Evolutionary conservation across 2,329 filamentous ascomycete species (phyloP).

Genomic region (Apiospora rasikravindrae): DNA sequence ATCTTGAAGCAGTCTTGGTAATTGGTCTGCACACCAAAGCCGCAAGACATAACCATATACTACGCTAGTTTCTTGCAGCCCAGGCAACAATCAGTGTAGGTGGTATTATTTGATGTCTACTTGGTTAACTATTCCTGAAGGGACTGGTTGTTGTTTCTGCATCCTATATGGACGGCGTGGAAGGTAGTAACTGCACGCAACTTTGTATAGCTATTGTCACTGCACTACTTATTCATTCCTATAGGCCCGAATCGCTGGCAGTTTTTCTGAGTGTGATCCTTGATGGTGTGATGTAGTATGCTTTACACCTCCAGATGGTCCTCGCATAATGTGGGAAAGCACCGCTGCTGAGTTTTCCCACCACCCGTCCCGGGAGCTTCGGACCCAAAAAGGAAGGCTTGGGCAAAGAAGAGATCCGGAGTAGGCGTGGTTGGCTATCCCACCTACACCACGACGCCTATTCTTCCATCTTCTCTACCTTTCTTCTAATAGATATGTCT

Average conservation of each 20-base stretch:
- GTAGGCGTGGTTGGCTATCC: neutral
- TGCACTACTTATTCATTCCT: neutral
- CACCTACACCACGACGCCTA: neutral
- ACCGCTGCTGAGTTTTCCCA: neutral
- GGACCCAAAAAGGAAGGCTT: neutral
- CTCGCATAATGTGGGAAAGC: neutral
- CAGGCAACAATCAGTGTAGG: neutral
- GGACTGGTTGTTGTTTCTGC: neutral
- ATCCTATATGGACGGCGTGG: neutral
- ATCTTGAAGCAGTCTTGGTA: no score
- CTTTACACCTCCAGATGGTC: neutral
- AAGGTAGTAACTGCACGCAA: neutral
- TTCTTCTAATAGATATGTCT: conserved; percentile 1
- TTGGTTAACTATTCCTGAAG: neutral
- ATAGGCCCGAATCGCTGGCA: neutral
- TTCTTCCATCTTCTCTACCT: conserved; percentile 1
- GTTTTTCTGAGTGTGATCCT: neutral
- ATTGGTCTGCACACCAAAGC: no score
- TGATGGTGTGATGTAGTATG: neutral
- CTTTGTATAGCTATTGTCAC: neutral
- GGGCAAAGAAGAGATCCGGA: neutral
- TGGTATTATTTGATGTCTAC: neutral
- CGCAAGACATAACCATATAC: no score
- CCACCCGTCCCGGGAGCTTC: neutral
- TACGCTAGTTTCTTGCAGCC: no score